Conservation (phyloP, 2,329 filamentous ascomycete species). For the Neurospora sp. region DNA sequence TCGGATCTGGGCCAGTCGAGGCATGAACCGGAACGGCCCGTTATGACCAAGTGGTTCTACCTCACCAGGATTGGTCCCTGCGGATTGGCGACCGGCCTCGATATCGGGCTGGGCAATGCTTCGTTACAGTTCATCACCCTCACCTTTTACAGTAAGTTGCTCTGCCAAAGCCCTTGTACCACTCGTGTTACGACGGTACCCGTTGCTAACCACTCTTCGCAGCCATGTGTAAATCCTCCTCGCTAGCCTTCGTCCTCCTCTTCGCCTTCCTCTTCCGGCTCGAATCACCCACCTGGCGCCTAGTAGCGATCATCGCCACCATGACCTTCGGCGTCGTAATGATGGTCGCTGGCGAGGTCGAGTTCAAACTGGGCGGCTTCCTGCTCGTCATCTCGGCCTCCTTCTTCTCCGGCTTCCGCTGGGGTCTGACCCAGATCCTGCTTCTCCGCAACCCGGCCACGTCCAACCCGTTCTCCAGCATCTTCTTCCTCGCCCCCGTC, state of each 20-base stretch:
- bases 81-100: slow-evolving; percentile 82
- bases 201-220: slow-evolving; percentile 1
- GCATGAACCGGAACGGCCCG: slow-evolving; percentile 38
- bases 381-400: slow-evolving; percentile 85
- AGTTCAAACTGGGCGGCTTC: slow-evolving; percentile 81
- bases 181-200: neutral
- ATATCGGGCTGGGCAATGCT: slow-evolving; percentile 93
- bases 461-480: slow-evolving; percentile 90
- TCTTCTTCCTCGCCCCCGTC: slow-evolving; percentile 93
- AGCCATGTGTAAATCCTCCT: slow-evolving; percentile 98
- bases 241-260: slow-evolving; percentile 85
- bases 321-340: slow-evolving; percentile 94
- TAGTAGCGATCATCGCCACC: slow-evolving; percentile 76
- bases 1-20: slow-evolving; percentile 41
- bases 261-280: slow-evolving; percentile 93
- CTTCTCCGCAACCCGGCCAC: slow-evolving; percentile 90
- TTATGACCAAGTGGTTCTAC: slow-evolving; percentile 88
- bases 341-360: slow-evolving; percentile 95
- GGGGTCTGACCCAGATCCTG: slow-evolving; percentile 96
- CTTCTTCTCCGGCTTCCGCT: slow-evolving; percentile 93
- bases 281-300: slow-evolving; percentile 74
- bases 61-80: slow-evolving; percentile 85
- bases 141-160: slow-evolving; percentile 76
- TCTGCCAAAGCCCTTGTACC: neutral
- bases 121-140: slow-evolving; percentile 92